phyloP scores from a whole-genome alignment of 257 asterid species.

The Solanum chilense region DNA sequence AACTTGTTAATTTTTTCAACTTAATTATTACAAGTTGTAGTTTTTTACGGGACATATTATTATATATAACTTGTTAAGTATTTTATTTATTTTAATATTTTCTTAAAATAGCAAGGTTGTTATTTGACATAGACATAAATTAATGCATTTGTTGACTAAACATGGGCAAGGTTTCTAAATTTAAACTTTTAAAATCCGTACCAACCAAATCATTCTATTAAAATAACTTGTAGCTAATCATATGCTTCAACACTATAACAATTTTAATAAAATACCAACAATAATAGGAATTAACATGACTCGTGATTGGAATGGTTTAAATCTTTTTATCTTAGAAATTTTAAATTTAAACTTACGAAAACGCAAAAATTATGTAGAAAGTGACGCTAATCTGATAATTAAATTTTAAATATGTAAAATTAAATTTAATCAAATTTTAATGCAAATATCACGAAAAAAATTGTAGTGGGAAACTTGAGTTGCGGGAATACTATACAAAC shows the following conservation, averaged over 20 bases:
- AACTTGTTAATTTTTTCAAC: not conserved
- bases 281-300: not conserved
- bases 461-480: not conserved
- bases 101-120: not conserved
- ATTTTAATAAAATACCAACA: not conserved
- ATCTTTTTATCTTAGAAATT: accelerated
- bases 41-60: not conserved
- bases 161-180: not conserved
- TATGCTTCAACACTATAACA: not conserved
- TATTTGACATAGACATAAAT: not conserved
- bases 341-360: not conserved
- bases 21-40: not conserved
- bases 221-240: not conserved
- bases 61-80: not conserved
- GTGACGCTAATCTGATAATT: too few species aligned
- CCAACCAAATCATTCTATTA: not conserved
- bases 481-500: not conserved
- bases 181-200: not conserved
- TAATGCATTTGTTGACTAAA: not conserved
- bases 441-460: not conserved
- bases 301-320: not conserved
- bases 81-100: not conserved
- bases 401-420: accelerated
- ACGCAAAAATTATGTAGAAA: not conserved
- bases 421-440: not conserved